Evolutionary conservation across 352 stramenopile species (phyloP), one percentile per base, ranked within the genome.

Genomic region (Phytophthora constricta): DNA sequence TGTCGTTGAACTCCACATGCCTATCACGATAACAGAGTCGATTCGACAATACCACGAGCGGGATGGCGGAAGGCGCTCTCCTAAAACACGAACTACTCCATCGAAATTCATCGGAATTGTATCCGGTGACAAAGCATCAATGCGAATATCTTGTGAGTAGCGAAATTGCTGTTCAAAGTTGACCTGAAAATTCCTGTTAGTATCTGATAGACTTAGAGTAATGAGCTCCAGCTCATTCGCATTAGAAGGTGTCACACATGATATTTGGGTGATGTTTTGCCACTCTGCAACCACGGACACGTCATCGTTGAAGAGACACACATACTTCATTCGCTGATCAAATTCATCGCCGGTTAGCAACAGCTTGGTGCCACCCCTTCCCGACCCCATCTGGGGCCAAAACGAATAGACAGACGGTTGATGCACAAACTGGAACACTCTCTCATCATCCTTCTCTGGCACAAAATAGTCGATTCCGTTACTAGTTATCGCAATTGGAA

Each of bases 401-500:
- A 74, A 84, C 0, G 54, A 60, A 4, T 64, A 68, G 0, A 79
- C 52, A 26, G 42, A 66, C 4, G 74, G 73, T 4, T 48, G 48
- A 22, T 25, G 25, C 2, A 80, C 16, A 49, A 80, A 78, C 0
- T 25, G 58, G 33, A 84, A 82, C 5, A 33, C 42, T 25, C 43
- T 23, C 22, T 72, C 57, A 1, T 45, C 27, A 26, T 23, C 27
- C 17, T 27, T 47, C 5, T 14, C 9, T 1, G 72, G 26, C 10
- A 52, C 27, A 39, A 86, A 80, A 43, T 72, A 86, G 25, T 83
- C 77, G 23, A 80, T n/a, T n/a, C 61, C 66, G 34, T 88, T 88
- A 10, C 52, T 70, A 27, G 72, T 83, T 17, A 86, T 66, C 20
- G 50, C 37, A 28, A 88, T 4, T 17, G 54, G 33, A 10, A 72